Percentiles rank a stretch among this genome's conserved stretches.
Conservation (phyloP, 2,329 filamentous ascomycete species). For the Parastagonospora nodorum region DNA sequence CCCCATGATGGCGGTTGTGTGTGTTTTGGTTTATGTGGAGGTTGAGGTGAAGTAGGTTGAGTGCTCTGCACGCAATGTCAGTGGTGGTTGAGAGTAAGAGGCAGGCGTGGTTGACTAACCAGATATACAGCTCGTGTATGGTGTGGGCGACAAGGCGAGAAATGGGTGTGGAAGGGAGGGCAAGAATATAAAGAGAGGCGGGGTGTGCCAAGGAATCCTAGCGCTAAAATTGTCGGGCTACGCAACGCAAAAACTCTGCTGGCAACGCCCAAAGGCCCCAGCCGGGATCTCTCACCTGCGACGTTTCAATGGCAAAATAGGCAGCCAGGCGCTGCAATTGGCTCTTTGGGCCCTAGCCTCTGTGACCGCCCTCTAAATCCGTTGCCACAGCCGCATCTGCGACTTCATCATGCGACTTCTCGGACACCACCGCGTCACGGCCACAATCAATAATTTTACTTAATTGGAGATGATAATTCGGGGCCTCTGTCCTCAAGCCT, state of each 20-base stretch:
- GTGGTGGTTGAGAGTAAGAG: neutral
- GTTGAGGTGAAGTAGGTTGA: slow-evolving; percentile 41
- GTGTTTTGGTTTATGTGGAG: slow-evolving; percentile 25
- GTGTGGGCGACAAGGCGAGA: neutral
- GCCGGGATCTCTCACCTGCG: slow-evolving; percentile 11
- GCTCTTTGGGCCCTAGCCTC: slow-evolving; percentile 7
- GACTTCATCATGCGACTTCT: too few relatives aligned
- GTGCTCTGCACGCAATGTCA: slow-evolving; percentile 12
- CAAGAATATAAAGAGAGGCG: slow-evolving; percentile 12
- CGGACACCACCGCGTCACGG: too few relatives aligned
- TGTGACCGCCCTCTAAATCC: slow-evolving; percentile 20
- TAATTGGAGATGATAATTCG: too few relatives aligned
- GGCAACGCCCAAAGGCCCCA: neutral
- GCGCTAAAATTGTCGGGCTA: slow-evolving; percentile 17
- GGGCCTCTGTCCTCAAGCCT: too few relatives aligned
- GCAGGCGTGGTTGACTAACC: neutral
- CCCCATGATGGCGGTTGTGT: slow-evolving; percentile 64
- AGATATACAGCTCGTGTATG: slow-evolving; percentile 14
- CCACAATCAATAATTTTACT: too few relatives aligned
- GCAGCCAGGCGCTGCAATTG: slow-evolving; percentile 16
- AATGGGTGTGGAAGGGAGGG: slow-evolving; percentile 10
- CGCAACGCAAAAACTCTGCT: slow-evolving; percentile 9
- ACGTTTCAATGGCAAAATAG: slow-evolving; percentile 13
- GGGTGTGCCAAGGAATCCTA: slow-evolving; percentile 6
- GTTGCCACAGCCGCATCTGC: slow-evolving; percentile 6